Percentiles rank a stretch among this genome's conserved stretches.
phyloP scores from a whole-genome alignment of 1,284 basidiomycete species.

The Cryptococcus sp. region DNA sequence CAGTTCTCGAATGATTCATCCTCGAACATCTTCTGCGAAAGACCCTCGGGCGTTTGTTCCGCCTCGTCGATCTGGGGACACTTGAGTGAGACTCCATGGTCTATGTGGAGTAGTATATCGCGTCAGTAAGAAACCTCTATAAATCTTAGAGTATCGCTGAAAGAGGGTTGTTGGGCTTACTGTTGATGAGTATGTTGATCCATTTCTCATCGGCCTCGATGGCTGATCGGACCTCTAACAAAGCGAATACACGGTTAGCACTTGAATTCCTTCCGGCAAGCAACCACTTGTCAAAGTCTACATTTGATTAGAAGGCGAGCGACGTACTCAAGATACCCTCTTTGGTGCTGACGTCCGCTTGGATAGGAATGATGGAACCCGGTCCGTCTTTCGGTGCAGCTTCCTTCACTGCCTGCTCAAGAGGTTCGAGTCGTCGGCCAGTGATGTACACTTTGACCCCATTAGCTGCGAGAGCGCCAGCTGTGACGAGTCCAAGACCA shows the following conservation, averaged over 20 bases:
- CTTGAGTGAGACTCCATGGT: constrained; percentile 46
- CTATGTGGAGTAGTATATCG: constrained; percentile 20
- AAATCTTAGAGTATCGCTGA: too few relatives aligned
- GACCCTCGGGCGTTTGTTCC: constrained; percentile 46
- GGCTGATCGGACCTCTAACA: constrained; percentile 33
- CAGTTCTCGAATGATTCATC: constrained; percentile 46
- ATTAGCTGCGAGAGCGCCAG: constrained; percentile 44
- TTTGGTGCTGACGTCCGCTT: constrained; percentile 46
- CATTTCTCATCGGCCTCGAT: constrained; percentile 40
- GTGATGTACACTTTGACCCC: constrained; percentile 50
- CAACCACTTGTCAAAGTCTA: too few relatives aligned
- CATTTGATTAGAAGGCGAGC: background rate
- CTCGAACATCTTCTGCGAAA: constrained; percentile 49
- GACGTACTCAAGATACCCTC: constrained; percentile 44
- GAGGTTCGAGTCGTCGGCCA: constrained; percentile 42
- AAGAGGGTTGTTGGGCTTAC: constrained; percentile 15
- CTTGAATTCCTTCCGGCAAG: too few relatives aligned
- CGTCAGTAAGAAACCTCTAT: background rate
- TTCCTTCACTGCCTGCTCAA: constrained; percentile 38
- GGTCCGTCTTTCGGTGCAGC: constrained; percentile 22
- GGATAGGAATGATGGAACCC: constrained; percentile 41
- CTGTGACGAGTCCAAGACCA: constrained; percentile 47
- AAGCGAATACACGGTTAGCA: background rate
- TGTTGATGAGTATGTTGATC: constrained; percentile 43
- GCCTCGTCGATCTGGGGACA: constrained; percentile 32